Evolutionary conservation across 129 eudicot genomes (phyloP), one percentile per base, ranked within the genome.

Genomic region (Centrapalus pauciflorus): DNA sequence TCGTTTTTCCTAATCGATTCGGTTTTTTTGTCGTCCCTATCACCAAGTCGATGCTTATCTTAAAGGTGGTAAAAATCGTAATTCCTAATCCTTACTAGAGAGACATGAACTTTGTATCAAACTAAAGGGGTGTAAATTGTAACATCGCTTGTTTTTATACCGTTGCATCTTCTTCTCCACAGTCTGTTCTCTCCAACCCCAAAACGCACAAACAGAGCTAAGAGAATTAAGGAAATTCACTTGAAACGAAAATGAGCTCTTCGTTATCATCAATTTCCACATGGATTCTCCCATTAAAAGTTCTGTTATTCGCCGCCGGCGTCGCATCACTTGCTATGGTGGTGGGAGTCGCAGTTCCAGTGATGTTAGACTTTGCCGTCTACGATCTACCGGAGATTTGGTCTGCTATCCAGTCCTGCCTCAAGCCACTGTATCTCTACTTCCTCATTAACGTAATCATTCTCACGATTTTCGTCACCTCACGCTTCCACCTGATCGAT

Each of bases 381-480:
- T 14, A 50, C 4, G 78, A 75, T 45, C 33, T 80, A 56, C 87
- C 90, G 0, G 24, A 63, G 5, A 2, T 82, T 1, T 82, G 82
- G 76, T 77, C 84, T 16, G 34, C 64, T 0, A 2, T 85, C 6
- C 50, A 64, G 1, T 30, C 85, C 0, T 85, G 76, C 81, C 76
- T 78, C 5, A 76, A 79, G 37, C 93, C 90, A 10, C 93, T 94
- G 10, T 83, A 80, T 25, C 61, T 85, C 21, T 89, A 82, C 76
- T 46, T 89, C 21, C 41, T 89, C 13, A 64, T 85, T 73, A 85
- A 89, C 76, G 76, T 74, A 7, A 89, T 89, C 60, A 85, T 85
- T 69, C 64, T 89, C 70, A 78, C 85, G 51, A 83, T 85, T 72
- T 80, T 52, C 66, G 82, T 72, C 65, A 24, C 87, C 8, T 80